Evolutionary conservation across 176 grass and related monocot species (phyloP).

Genomic region (Hordeum vulgare): MorexV3_pseudomolecules_assembly NC_058519.1:579818993-579819492

Average conservation of each 20-base stretch:
- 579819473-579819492: background rate
- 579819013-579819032: background rate
- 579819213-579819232: background rate
- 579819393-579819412: background rate
- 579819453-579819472: background rate
- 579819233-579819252: conserved; percentile 16
- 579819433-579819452: conserved; percentile 2
- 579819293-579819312: background rate
- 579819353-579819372: background rate
- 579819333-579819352: background rate
- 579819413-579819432: conserved; percentile 21
- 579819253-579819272: background rate
- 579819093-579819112: conserved; percentile 13
- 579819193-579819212: background rate
- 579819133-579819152: background rate
- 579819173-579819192: background rate
- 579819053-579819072: conserved; percentile 51
- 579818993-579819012: background rate
- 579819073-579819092: background rate
- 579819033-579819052: conserved; percentile 15
- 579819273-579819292: too few relatives aligned
- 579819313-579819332: background rate
- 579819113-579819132: conserved; percentile 24
- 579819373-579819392: background rate
- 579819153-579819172: background rate